Percentiles rank a stretch among this genome's conserved stretches.
Conservation (phyloP, 768 basidiomycete genomes). For the Russula virescens region DNA sequence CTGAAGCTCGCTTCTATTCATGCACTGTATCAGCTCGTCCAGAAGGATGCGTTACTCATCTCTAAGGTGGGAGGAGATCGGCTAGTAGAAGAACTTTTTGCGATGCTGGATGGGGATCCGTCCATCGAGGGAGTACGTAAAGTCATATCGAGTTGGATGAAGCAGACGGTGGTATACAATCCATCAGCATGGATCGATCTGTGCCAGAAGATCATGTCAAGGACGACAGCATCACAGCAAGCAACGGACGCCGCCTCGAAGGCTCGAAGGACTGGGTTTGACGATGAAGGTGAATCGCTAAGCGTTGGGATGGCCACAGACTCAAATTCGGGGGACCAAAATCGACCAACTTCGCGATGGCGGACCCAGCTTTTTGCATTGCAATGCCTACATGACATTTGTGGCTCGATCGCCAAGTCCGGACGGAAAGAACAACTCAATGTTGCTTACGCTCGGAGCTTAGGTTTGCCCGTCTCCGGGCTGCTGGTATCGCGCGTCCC, state of each 20-base stretch:
- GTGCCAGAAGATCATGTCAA: constrained; percentile 94
- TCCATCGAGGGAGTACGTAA: constrained; percentile 90
- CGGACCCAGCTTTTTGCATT: constrained; percentile 94
- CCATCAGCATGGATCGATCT: constrained; percentile 98
- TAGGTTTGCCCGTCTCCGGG: constrained; percentile 51
- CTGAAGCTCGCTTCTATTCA: constrained; percentile 94
- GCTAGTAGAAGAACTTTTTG: constrained; percentile 91
- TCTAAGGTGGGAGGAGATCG: constrained; percentile 91
- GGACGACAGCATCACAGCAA: constrained; percentile 81
- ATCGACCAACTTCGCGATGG: constrained; percentile 76
- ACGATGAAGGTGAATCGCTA: constrained; percentile 93
- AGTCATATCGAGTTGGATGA: constrained; percentile 90
- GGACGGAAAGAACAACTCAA: constrained; percentile 83
- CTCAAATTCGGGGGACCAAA: constrained; percentile 34
- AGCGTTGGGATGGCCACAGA: constrained; percentile 52
- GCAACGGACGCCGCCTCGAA: constrained; percentile 55
- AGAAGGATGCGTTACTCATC: constrained; percentile 87
- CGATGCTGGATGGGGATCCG: constrained; percentile 91
- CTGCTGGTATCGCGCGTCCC: constrained; percentile 81
- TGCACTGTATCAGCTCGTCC: constrained; percentile 93
- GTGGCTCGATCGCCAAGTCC: constrained; percentile 63
- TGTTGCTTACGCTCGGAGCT: constrained; percentile 57
- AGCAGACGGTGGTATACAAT: constrained; percentile 88
- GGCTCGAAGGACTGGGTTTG: constrained; percentile 45
- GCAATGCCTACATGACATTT: constrained; percentile 86